Evolutionary conservation across 805 yeast genomes (phyloP), one percentile per base, ranked within the genome.

Genomic region (Candida peoriensis): DNA sequence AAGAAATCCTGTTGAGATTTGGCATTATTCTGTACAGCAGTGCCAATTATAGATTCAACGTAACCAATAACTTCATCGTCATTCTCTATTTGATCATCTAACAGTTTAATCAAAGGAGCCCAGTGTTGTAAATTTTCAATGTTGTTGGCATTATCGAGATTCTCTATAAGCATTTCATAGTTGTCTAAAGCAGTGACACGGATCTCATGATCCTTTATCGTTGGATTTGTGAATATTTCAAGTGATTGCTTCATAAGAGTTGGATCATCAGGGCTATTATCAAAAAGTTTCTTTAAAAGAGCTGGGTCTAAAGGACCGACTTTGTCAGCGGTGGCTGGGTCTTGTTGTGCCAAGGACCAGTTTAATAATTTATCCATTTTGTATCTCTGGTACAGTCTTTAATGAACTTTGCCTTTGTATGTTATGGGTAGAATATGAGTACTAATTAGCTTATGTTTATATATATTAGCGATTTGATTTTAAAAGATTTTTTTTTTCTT

Each of bases 81-180:
- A n/a, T n/a, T n/a, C n/a, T n/a, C n/a, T n/a, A n/a, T n/a, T 3
- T 64, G 62, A 6, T 64, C 60, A 20, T 63, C 61, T 32, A 88
- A 62, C 34, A 72, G 71, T 2, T 58, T 55, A n/a, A 87, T 63
- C 28, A 89, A 56, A 3, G 78, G 66, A 16, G 70, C 76, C 98
- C 97, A 93, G 43, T 88, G 69, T 44, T 77, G 75, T 66, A 89
- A 55, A 48, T 81, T 83, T 44, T 84, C 90, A 46, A 90, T 79
- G 51, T 87, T 87, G 60, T 90, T 89, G 17, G 97, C 97, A 57
- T 93, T 93, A 58, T 93, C 97, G 41, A 90, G 60, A 51, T 88
- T 88, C 55, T 90, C 97, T 32, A 93, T 81, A 33, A 90, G 66
- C 90, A 89, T 87, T 57, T 90, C 96, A 51, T 90, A 82, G 56